Percentiles rank a stretch among this genome's conserved stretches.
These are phyloP conservation scores for Candida berthetii DNA, from an alignment of 805 yeast species.

Conservation along the genomic window DNA sequence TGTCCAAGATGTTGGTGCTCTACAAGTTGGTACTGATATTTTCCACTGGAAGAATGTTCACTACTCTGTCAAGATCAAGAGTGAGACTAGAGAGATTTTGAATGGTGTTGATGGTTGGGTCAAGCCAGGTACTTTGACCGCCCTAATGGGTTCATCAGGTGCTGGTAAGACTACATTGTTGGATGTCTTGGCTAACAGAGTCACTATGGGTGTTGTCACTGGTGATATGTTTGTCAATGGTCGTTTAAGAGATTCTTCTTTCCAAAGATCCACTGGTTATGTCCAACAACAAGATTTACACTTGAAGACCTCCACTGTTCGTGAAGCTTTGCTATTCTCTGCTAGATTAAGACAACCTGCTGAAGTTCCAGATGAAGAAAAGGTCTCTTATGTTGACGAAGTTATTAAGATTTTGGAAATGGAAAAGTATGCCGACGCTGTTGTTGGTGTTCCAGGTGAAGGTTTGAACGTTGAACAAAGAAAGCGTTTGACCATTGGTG, in stretches of 20 bases:
- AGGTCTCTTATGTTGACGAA: slow-evolving; percentile 59
- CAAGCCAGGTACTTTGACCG: slow-evolving; percentile 77
- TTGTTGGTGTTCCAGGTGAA: slow-evolving; percentile 71
- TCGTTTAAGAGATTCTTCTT: slow-evolving; percentile 42
- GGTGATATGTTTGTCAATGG: slow-evolving; percentile 61
- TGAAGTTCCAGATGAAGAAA: slow-evolving; percentile 44
- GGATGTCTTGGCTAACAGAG: slow-evolving; percentile 66
- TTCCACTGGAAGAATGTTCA: slow-evolving; percentile 78
- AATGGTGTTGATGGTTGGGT: slow-evolving; percentile 76
- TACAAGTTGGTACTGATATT: slow-evolving; percentile 37
- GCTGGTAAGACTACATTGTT: slow-evolving; percentile 77
- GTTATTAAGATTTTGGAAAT: slow-evolving; percentile 58
- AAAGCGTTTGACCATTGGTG: slow-evolving; percentile 59
- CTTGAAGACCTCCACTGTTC: slow-evolving; percentile 57
- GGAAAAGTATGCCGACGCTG: slow-evolving; percentile 60
- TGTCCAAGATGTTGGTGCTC: slow-evolving; percentile 18
- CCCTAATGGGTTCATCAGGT: slow-evolving; percentile 74
- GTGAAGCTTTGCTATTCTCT: slow-evolving; percentile 64
- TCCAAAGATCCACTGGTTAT: slow-evolving; percentile 59
- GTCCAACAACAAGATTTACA: slow-evolving; percentile 78
- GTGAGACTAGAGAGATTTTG: slow-evolving; percentile 54
- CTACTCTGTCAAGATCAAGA: slow-evolving; percentile 60
- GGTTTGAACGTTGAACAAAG: slow-evolving; percentile 61
- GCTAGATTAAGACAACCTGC: slow-evolving; percentile 65
- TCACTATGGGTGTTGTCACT: slow-evolving; percentile 63